A percentile compares a stretch with the other conserved stretches of the same genome.
phyloP scores from a whole-genome alignment of 176 grass and related monocot genomes.

The Oryza australiensis region DNA sequence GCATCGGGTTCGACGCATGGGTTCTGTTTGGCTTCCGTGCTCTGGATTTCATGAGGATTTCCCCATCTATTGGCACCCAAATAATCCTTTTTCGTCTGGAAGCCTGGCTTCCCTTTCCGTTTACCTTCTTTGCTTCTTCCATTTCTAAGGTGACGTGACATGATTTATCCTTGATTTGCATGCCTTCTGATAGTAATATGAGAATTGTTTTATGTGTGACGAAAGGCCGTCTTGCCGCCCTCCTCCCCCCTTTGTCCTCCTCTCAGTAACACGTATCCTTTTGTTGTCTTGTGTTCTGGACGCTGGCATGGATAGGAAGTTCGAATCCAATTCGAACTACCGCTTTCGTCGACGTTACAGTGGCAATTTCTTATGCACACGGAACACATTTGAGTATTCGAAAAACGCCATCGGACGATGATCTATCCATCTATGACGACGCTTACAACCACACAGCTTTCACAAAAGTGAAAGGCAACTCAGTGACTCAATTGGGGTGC shows the following conservation, averaged over 20 bases:
- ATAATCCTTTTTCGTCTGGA: not conserved
- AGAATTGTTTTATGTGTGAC: not conserved
- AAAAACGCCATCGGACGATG: slow-evolving; percentile 2
- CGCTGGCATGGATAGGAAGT: not conserved
- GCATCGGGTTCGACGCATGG: no score
- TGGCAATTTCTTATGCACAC: slow-evolving; percentile 18
- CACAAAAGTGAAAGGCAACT: not conserved
- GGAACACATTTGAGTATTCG: slow-evolving; percentile 1
- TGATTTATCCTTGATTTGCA: not conserved
- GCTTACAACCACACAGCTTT: slow-evolving; percentile 17
- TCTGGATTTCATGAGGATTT: not conserved
- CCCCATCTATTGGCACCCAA: not conserved
- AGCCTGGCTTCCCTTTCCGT: not conserved
- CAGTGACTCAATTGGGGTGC: not conserved
- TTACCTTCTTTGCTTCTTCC: not conserved
- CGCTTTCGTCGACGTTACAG: slow-evolving; percentile 21
- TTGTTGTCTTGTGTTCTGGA: slow-evolving; percentile 23
- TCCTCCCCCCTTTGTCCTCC: not conserved
- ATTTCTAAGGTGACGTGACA: not conserved
- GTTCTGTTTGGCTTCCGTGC: no score
- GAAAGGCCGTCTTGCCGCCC: not conserved
- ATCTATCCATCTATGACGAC: no score
- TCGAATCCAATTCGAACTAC: slow-evolving; percentile 27
- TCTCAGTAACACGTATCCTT: slow-evolving; percentile 6
- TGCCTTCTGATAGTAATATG: not conserved